Conservation (phyloP, 306 rosid genomes). For the Trifolium fragiferum region DNA sequence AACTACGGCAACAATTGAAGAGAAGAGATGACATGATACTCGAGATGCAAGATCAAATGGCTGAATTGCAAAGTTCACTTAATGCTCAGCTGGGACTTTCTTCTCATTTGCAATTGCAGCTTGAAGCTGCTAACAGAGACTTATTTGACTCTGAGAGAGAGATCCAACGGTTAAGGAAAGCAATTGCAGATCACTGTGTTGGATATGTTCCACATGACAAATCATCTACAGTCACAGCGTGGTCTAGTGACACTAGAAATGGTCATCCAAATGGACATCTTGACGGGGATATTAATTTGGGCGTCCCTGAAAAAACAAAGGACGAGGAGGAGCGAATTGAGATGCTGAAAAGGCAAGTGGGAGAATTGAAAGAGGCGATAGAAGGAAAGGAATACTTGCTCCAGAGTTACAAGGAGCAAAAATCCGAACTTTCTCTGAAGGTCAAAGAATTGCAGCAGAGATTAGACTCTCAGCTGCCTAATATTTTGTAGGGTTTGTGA, state of each 20-base stretch:
- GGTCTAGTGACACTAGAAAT: slow-evolving; percentile 59
- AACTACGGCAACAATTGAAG: slow-evolving; percentile 91
- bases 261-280: slow-evolving; percentile 67
- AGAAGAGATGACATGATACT: slow-evolving; percentile 93
- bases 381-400: slow-evolving; percentile 90
- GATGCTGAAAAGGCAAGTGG: slow-evolving; percentile 80
- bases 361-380: slow-evolving; percentile 87
- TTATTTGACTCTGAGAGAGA: slow-evolving; percentile 82
- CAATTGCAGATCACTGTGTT: slow-evolving; percentile 90
- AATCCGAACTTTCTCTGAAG: slow-evolving; percentile 73
- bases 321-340: slow-evolving; percentile 74
- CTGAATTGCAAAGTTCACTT: slow-evolving; percentile 75
- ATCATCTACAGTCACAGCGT: slow-evolving; percentile 48
- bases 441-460: slow-evolving; percentile 85
- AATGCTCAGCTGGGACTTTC: slow-evolving; percentile 72
- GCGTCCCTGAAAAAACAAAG: slow-evolving; percentile 56
- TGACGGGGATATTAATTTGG: slow-evolving; percentile 62
- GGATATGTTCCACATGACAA: slow-evolving; percentile 58
- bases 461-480: slow-evolving; percentile 89
- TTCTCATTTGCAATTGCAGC: slow-evolving; percentile 79
- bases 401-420: slow-evolving; percentile 92
- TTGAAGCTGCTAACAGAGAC: slow-evolving; percentile 76
- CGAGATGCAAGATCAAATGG: slow-evolving; percentile 98
- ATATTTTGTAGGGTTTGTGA: slow-evolving; percentile 84
- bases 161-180: slow-evolving; percentile 89